These are phyloP conservation scores for Amanita rubescens DNA, from an alignment of 768 basidiomycete genomes.

Conservation along the genomic window DNA sequence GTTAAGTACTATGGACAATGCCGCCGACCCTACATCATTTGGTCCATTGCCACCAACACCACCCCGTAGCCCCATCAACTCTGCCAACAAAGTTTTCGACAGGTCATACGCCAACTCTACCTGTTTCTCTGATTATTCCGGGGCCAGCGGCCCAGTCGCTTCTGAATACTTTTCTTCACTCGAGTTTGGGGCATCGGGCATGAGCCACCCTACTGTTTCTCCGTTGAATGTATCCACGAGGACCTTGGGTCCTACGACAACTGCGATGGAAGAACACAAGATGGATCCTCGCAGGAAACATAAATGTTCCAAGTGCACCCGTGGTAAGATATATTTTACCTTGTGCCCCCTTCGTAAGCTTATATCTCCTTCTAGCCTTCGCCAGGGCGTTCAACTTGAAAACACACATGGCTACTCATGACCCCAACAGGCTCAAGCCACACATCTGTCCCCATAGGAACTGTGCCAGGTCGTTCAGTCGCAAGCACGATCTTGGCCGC, in stretches of 20 bases:
- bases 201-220: conserved; percentile 43
- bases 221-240: conserved; percentile 48
- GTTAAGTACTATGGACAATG: conserved; percentile 30
- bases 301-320: conserved; percentile 64
- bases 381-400: conserved; percentile 93
- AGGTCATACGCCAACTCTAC: conserved; percentile 35
- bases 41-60: conserved; percentile 51
- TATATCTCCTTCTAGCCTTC: conserved; percentile 49
- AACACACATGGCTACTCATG: conserved; percentile 92
- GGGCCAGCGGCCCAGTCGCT: conserved; percentile 38
- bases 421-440: conserved; percentile 85
- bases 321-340: conserved; percentile 38
- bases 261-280: conserved; percentile 41
- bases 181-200: conserved; percentile 36
- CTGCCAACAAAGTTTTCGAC: conserved; percentile 26
- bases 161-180: conserved; percentile 35
- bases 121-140: conserved; percentile 63
- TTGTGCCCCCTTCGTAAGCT: not conserved
- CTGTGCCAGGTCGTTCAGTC: conserved; percentile 87
- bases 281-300: conserved; percentile 73
- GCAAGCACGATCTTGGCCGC: conserved; percentile 90
- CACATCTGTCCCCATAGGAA: conserved; percentile 80
- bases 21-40: conserved; percentile 52
- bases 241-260: conserved; percentile 34
- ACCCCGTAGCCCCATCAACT: conserved; percentile 38